A percentile compares a stretch with the other conserved stretches of the same genome.
Evolutionary conservation across 768 basidiomycete species (phyloP).

Genomic region (Rhizopogon roseolus): DNA sequence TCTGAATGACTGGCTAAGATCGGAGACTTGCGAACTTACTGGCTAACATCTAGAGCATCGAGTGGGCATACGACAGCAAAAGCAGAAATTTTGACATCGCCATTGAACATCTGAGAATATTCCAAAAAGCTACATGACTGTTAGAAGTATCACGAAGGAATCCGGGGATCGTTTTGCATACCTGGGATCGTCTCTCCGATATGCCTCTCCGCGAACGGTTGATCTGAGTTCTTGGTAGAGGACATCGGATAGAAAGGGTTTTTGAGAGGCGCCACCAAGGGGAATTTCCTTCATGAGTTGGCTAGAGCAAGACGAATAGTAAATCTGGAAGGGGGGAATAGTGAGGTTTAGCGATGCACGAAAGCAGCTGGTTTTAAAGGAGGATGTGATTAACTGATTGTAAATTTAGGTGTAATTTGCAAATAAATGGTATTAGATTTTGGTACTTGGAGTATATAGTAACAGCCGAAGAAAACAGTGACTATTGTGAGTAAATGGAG

Average conservation of each 20-base stretch:
- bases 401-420: constrained; percentile 6
- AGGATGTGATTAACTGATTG: not conserved
- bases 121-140: constrained; percentile 19
- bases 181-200: constrained; percentile 39
- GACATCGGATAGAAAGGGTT: constrained; percentile 12
- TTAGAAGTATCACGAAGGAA: not conserved
- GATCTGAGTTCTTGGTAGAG: constrained; percentile 43
- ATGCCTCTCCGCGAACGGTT: constrained; percentile 42
- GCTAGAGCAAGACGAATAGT: not conserved
- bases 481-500: not conserved
- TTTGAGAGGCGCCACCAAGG: not conserved
- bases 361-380: constrained; percentile 12
- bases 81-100: constrained; percentile 58
- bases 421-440: not conserved
- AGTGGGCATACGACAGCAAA: constrained; percentile 67
- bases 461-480: not conserved
- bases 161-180: constrained; percentile 14
- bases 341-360: constrained; percentile 2
- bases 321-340: constrained; percentile 3
- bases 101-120: constrained; percentile 62
- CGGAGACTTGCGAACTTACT: constrained; percentile 40
- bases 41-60: constrained; percentile 79
- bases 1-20: constrained; percentile 7
- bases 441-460: not conserved
- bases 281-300: constrained; percentile 10